Evolutionary conservation across 305 asterid species (phyloP).

Genomic region (Plantago coronopus): DNA sequence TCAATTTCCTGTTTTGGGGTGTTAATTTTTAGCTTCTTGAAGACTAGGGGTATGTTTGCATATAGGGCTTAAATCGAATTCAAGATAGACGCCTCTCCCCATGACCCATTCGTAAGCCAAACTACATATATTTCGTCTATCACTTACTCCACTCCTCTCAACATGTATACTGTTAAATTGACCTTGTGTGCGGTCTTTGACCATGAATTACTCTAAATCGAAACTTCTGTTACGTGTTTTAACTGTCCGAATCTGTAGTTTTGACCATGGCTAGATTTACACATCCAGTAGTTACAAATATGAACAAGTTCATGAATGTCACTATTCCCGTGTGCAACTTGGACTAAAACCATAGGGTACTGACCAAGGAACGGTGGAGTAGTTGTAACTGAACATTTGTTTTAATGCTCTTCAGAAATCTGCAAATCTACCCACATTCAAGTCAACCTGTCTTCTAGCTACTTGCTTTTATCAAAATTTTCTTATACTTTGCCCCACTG

Average conservation of each 20-base stretch:
- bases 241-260: not conserved
- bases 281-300: not conserved
- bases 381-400: constrained; percentile 49
- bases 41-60: no score
- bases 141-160: no score
- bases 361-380: constrained; percentile 43
- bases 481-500: constrained; percentile 15
- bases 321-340: not conserved
- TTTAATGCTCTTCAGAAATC: constrained; percentile 37
- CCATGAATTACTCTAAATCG: no score
- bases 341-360: constrained; percentile 17
- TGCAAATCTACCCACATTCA: constrained; percentile 16
- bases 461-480: constrained; percentile 8
- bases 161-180: no score
- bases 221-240: no score
- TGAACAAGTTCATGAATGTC: constrained; percentile 15
- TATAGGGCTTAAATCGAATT: no score
- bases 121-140: no score
- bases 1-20: no score
- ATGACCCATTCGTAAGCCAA: no score
- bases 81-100: no score
- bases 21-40: no score
- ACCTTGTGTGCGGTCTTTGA: no score
- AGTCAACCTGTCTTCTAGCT: constrained; percentile 42
- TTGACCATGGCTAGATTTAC: not conserved